Base-by-base conservation (phyloP, 345 rosid species). In the Pistacia atlantica region DNA sequence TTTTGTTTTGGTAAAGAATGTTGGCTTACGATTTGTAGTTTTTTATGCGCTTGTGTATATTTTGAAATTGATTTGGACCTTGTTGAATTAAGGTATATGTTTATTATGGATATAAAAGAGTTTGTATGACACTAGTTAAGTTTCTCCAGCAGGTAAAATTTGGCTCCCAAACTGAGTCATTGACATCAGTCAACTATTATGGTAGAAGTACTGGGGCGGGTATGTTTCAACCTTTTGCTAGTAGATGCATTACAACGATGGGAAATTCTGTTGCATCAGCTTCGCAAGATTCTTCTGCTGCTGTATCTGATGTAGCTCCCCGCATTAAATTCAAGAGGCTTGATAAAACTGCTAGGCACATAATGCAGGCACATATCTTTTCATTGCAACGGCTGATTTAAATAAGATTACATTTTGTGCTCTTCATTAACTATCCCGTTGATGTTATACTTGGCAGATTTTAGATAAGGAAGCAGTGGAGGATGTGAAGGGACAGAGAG, bases 281-380 rank as follows among this genome's bases (percentile, higher is more conserved):
- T 62, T 72, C 83, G 11, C 69, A 71, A 46, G 87, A 45, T 77
- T 77, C 89, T 78, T 77, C 86, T 20, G 87, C 67, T 17, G 11
- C 85, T 54, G 71, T 66, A 11, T 46, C 78, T 73, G 93, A 80
- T 75, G 77, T 73, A n/a, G 74, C 95, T 63, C 84, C 88, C 58
- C 91, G 91, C 67, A 84, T 94, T 79, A 97, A 97, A 78, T 97
- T 94, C 67, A 97, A 97, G 88, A 92, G 97, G 74, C 95, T 91
- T 49, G 97, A 91, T 83, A 97, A 97, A 82, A 91, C 97, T 64
- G 94, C 93, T 33, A 83, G 80, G 87, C 86, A 96, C 79, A 93
- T 93, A 78, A 96, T 92, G 99, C 92, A 91, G 95, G 97, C 79
- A 81, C 18, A 52, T 33, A 42, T 65, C 11, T 57, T 37, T 67